Evolutionary conservation across 108 stramenopile species (phyloP), one percentile per base, ranked within the genome.

Genomic region (Aurantiochytrium sp.): DNA sequence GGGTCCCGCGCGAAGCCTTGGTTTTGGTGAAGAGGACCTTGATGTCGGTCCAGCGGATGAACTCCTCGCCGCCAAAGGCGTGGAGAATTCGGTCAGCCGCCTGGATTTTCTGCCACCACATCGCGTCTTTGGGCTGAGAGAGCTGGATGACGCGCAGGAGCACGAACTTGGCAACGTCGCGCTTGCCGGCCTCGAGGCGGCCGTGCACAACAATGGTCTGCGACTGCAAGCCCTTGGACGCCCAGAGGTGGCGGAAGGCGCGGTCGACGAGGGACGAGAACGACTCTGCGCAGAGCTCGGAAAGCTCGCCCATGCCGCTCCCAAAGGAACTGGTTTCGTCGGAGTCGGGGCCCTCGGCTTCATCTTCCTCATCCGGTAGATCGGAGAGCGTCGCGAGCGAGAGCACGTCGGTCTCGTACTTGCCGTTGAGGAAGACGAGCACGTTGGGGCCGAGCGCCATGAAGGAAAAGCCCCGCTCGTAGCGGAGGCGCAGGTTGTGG

Each of bases 371-470:
- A 24, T 81, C 73, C 6, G 42, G 42, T 30, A 81, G 45, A 48
- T 81, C 73, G 0, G 73, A 81, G 27, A 81, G 73, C 6, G 73
- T 81, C 8, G 73, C 39, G 1, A 81, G 73, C 24, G 73, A 48
- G 73, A 48, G 73, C 8, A 81, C 45, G 73, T 81, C 73, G 6
- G 73, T 81, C 73, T 81, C 73, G 73, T 48, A 81, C 32, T 41
- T 27, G 45, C 6, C 6, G 45, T 81, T 81, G 42, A 48, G n/a
- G 2, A 81, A 81, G 1, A 81, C 42, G 27, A 81, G 45, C 21
- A 81, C 30, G 45, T 81, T 81, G 4, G 21, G n/a, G 0, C 42
- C 45, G n/a, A 81, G 42, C 12, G 73, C 6, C 73, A 48, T 41
- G 73, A 81, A 81, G 21, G 12, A 21, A 30, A 27, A 81, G 42